Percentiles rank a stretch among this genome's conserved stretches.
These are phyloP conservation scores for Cicer arietinum DNA, from an alignment of 306 rosid species.

Conservation along the genomic window DNA sequence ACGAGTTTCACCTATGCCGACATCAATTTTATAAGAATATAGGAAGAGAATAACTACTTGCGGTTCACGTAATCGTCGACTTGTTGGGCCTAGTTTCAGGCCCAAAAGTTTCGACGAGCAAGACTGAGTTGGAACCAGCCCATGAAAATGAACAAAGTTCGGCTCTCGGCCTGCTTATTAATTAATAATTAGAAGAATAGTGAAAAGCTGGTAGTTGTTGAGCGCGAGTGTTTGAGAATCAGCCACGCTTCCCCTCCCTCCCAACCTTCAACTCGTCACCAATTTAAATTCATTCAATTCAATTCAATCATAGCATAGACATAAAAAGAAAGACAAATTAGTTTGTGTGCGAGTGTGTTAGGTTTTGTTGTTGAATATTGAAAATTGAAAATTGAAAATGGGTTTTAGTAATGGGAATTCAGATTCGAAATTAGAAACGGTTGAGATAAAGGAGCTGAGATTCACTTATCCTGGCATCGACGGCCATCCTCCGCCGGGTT, in stretches of 20 bases:
- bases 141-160: background rate
- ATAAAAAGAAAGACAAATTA: background rate
- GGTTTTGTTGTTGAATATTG: background rate
- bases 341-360: background rate
- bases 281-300: background rate
- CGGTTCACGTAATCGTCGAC: background rate
- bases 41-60: background rate
- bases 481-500: conserved; percentile 90
- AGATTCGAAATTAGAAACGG: conserved; percentile 41
- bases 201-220: conserved; percentile 22
- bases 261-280: background rate
- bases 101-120: no score
- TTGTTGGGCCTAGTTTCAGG: background rate
- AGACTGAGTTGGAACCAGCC: background rate
- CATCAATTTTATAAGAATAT: background rate
- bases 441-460: conserved; percentile 65
- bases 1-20: conserved; percentile 10
- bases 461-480: conserved; percentile 96
- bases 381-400: conserved; percentile 36
- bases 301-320: background rate
- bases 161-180: background rate
- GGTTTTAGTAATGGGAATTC: conserved; percentile 39
- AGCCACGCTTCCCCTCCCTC: conserved; percentile 40
- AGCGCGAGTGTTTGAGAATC: conserved; percentile 39
- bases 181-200: background rate